These are phyloP conservation scores for Drechslera avenae DNA, from an alignment of 2,329 filamentous ascomycete genomes.

Conservation along the genomic window DNA sequence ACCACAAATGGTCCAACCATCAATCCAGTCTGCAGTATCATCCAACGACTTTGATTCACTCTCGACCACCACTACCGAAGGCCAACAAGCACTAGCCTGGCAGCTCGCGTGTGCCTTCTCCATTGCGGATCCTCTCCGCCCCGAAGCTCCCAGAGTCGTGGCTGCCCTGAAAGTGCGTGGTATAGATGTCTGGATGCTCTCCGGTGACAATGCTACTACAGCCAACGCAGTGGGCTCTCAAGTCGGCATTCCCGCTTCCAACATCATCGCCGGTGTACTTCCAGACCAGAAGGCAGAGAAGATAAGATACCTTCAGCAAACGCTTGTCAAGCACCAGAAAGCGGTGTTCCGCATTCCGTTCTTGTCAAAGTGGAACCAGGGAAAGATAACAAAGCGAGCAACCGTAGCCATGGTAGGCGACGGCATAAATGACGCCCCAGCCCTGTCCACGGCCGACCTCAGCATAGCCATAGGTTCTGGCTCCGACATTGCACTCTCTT, in stretches of 20 bases:
- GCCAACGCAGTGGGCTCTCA: conserved; percentile 76
- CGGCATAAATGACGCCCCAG: conserved; percentile 84
- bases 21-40: not conserved
- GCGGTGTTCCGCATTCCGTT: conserved; percentile 25
- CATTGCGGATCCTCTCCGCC: conserved; percentile 79
- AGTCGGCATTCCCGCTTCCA: conserved; percentile 72
- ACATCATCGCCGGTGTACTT: conserved; percentile 86
- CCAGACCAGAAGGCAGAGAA: conserved; percentile 81
- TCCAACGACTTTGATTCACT: not conserved
- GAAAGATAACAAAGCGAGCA: conserved; percentile 44
- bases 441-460: conserved; percentile 78
- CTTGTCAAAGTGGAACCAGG: conserved; percentile 2
- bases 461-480: conserved; percentile 82
- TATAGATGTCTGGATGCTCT: conserved; percentile 87
- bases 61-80: conserved; percentile 1
- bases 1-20: not conserved
- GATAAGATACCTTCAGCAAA: conserved; percentile 58
- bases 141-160: conserved; percentile 71
- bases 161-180: conserved; percentile 66
- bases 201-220: conserved; percentile 86
- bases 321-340: conserved; percentile 31
- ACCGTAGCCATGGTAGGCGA: conserved; percentile 85
- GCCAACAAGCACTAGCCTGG: conserved; percentile 28
- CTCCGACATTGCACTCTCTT: conserved; percentile 81
- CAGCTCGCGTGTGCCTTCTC: conserved; percentile 69